Percentiles rank a stretch among this genome's conserved stretches.
phyloP scores from a whole-genome alignment of 1,139 yeast species.

The Cylindricascospora bacillispora region DNA sequence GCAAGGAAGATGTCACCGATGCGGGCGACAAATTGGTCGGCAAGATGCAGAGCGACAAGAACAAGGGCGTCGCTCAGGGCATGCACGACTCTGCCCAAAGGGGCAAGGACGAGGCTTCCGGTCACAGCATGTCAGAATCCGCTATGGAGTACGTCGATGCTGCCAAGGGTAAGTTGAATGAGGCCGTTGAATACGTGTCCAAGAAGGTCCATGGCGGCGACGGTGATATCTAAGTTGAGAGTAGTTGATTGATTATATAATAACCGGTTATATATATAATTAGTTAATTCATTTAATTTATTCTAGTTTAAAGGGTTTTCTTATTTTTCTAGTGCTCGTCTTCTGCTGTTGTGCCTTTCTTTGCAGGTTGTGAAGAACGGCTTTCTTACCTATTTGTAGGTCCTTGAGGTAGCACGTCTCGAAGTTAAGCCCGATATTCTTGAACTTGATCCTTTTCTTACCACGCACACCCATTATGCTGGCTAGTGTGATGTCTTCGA shows the following conservation, averaged over 20 bases:
- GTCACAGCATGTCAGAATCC: slow-evolving; percentile 24
- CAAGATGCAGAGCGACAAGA: slow-evolving; percentile 43
- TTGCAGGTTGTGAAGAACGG: slow-evolving; percentile 6
- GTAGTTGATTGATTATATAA: no score
- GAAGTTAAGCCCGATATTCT: slow-evolving; percentile 22
- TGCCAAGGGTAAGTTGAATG: slow-evolving; percentile 48
- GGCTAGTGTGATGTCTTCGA: slow-evolving; percentile 25
- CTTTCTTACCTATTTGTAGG: slow-evolving; percentile 17
- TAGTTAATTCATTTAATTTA: background rate
- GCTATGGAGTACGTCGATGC: slow-evolving; percentile 49
- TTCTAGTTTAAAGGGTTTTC: slow-evolving; percentile 1
- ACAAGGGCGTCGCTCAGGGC: slow-evolving; percentile 59
- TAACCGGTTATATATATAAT: no score
- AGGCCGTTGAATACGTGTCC: slow-evolving; percentile 50
- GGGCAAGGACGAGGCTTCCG: slow-evolving; percentile 40
- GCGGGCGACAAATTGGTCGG: slow-evolving; percentile 51
- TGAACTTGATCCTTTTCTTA: slow-evolving; percentile 24
- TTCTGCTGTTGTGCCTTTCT: no score
- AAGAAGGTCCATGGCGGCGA: slow-evolving; percentile 48
- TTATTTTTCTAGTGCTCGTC: slow-evolving; percentile 3
- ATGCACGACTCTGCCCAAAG: slow-evolving; percentile 42
- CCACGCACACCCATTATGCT: slow-evolving; percentile 26
- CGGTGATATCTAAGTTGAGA: no score
- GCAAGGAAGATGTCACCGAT: slow-evolving; percentile 61
- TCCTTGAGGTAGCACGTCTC: slow-evolving; percentile 23